A percentile compares a stretch with the other conserved stretches of the same genome.
Evolutionary conservation across 202 grass and related monocot genomes (phyloP).

Genomic region (Zizania palustris): DNA sequence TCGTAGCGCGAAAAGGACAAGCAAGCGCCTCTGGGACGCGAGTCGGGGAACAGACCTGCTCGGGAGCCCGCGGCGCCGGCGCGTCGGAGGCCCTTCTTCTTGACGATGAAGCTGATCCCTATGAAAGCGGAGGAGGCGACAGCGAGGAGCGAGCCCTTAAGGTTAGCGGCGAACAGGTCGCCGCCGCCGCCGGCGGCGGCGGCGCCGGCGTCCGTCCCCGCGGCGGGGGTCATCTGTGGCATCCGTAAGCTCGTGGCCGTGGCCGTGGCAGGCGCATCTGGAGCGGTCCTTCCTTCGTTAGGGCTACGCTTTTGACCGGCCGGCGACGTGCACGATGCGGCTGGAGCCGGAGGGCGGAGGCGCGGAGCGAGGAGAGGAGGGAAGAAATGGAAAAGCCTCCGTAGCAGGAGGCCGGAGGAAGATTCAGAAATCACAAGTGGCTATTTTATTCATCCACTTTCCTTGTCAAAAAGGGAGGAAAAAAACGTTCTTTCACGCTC

Average conservation of each 20-base stretch:
- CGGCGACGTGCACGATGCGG: conserved; percentile 36
- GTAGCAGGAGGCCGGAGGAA: conserved; percentile 10
- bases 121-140: conserved; percentile 92
- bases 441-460: background rate
- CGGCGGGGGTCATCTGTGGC: conserved; percentile 42
- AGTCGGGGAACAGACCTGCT: conserved; percentile 52
- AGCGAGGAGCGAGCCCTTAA: conserved; percentile 83
- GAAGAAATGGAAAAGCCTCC: background rate
- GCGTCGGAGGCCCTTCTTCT: conserved; percentile 94
- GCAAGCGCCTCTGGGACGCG: too few relatives aligned
- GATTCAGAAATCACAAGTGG: background rate
- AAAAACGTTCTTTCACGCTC: background rate
- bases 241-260: conserved; percentile 18
- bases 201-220: too few relatives aligned
- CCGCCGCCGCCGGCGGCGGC: conserved; percentile 33
- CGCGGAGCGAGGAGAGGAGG: conserved; percentile 17
- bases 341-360: too few relatives aligned
- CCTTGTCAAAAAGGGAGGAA: background rate
- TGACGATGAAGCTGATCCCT: conserved; percentile 98
- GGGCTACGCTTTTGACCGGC: conserved; percentile 13
- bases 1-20: background rate
- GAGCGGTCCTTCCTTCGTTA: conserved; percentile 20
- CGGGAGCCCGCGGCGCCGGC: conserved; percentile 67
- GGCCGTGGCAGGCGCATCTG: conserved; percentile 42
- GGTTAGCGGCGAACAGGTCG: conserved; percentile 82